Percentiles rank a stretch among this genome's conserved stretches.
These are phyloP conservation scores for Cladorrhinum sp. DNA, from an alignment of 2,329 filamentous ascomycete genomes.

Conservation along the genomic window DNA sequence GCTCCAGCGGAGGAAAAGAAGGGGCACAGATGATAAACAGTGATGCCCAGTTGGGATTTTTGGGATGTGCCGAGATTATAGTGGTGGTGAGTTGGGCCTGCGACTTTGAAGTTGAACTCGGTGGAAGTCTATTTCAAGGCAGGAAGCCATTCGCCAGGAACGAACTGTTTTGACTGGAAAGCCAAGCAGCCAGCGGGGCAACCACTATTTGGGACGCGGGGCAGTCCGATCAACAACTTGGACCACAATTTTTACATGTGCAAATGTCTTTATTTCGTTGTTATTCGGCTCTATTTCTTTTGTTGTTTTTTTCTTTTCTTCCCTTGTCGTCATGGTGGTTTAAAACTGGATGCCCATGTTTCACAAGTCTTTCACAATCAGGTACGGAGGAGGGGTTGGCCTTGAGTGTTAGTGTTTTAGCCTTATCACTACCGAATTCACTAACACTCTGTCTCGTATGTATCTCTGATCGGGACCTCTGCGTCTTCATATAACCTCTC, in stretches of 20 bases:
- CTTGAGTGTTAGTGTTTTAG: not conserved
- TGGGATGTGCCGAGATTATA: not conserved
- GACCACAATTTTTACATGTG: no score
- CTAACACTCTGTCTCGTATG: not conserved
- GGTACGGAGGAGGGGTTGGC: not conserved
- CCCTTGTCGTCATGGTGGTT: no score
- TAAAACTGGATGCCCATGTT: not conserved
- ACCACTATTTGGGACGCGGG: conserved; percentile 18
- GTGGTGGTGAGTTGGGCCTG: not conserved
- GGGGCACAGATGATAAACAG: not conserved
- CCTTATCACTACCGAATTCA: not conserved
- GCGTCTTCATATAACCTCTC: no score
- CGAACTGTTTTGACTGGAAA: conserved; percentile 26
- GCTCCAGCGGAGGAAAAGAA: not conserved
- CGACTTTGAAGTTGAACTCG: not conserved
- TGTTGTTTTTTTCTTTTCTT: not conserved
- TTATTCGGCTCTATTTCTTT: not conserved
- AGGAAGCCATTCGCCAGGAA: conserved; percentile 9
- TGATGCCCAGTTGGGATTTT: no score
- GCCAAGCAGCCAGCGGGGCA: conserved; percentile 23
- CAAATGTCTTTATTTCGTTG: no score
- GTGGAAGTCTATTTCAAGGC: not conserved
- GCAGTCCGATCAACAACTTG: not conserved
- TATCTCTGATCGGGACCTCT: not conserved
- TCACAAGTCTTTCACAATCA: not conserved